Percentiles rank a stretch among this genome's conserved stretches.
phyloP scores from a whole-genome alignment of 345 rosid genomes.

The Bruguiera gymnorhiza region DNA sequence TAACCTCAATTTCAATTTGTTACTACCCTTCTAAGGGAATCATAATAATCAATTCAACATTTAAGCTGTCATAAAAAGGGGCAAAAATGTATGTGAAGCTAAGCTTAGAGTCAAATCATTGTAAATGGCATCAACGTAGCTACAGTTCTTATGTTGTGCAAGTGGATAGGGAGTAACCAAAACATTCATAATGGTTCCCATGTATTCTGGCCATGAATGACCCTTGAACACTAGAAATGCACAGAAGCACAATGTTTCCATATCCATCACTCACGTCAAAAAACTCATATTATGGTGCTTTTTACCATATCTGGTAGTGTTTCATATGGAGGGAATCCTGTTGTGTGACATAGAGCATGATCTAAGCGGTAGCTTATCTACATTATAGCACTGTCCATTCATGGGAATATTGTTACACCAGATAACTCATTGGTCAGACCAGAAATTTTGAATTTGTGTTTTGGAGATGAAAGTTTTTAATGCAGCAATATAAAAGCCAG shows the following conservation, averaged over 20 bases:
- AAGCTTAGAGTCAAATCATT: too few species aligned
- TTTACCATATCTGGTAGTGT: neutral
- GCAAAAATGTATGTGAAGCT: too few species aligned
- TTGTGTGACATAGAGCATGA: neutral
- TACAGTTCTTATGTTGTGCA: neutral
- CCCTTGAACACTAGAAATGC: neutral
- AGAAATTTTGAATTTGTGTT: neutral
- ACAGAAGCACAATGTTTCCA: neutral
- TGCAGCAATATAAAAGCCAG: slow-evolving; percentile 2
- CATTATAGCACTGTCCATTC: neutral
- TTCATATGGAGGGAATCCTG: neutral
- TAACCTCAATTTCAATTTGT: too few species aligned
- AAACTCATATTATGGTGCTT: neutral
- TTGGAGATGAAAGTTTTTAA: neutral
- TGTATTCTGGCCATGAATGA: neutral
- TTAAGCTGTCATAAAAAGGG: too few species aligned
- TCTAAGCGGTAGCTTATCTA: slow-evolving; percentile 1
- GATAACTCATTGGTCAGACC: neutral
- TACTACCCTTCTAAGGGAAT: too few species aligned
- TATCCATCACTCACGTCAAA: neutral
- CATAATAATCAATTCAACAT: too few species aligned
- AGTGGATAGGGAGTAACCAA: neutral
- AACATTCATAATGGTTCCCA: neutral
- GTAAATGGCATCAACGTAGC: too few species aligned
- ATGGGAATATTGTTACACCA: neutral